Base-by-base conservation (phyloP, 768 basidiomycete species). In the Kwoniella pini region DNA sequence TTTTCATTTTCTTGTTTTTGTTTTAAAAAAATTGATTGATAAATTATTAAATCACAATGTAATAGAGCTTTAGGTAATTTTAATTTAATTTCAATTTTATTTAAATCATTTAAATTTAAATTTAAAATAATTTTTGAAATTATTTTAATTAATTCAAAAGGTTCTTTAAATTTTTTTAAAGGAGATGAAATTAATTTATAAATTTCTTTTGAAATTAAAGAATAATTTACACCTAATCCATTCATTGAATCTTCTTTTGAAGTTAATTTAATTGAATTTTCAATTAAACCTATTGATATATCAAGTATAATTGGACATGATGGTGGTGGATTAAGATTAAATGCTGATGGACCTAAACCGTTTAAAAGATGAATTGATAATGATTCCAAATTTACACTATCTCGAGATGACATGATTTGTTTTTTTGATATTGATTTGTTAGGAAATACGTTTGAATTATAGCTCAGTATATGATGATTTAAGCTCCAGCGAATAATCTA, bases 151-250 rank as follows among this genome's bases (percentile, higher is more conserved):
- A 89, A 74, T 0, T 80, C 79, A 46, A 85, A 84, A 27, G 88
- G 79, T 2, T 81, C 80, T 0, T 69, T 38, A 46, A 84, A 85
- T 63, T 64, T 81, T 70, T 26, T 83, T 69, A 1, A 74, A 69
- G 0, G 80, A 64, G 75, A 61, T 13, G 77, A 67, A 63, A 81
- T 22, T 2, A 55, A n/a, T 4, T 49, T 53, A 44, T 71, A 68
- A 45, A 76, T 71, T 24, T 69, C 69, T 67, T 87, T 87, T 22
- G 82, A 81, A 11, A 86, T 75, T 4, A 81, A 70, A 0, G 84
- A 83, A 69, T 91, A 91, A 79, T 90, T 84, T 60, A 90, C 81
- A 0, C 87, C 86, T 60, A 83, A 77, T 0, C 77, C 66, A 2
- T 51, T 48, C 64, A 73, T 71, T 10, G 88, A 79, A 66, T 86